A percentile compares a stretch with the other conserved stretches of the same genome.
These are phyloP conservation scores for Fusarium pininemorale DNA, from an alignment of 2,329 filamentous ascomycete species.

Conservation along the genomic window DNA sequence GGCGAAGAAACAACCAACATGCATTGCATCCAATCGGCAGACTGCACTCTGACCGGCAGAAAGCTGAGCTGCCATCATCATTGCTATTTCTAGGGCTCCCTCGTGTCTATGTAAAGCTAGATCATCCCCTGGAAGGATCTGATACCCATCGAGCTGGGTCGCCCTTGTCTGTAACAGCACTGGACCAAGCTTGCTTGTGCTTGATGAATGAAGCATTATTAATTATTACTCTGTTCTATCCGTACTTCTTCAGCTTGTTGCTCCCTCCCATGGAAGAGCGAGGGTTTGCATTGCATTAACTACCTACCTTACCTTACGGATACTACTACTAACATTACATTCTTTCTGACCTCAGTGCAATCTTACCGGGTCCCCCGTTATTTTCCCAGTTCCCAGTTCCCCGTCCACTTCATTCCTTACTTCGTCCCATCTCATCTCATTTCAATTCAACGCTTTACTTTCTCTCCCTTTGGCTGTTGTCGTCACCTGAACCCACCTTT, in stretches of 20 bases:
- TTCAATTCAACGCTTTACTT: conserved; percentile 16
- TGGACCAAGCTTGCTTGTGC: neutral
- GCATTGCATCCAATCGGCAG: neutral
- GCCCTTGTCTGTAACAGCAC: conserved; percentile 18
- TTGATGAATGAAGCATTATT: neutral
- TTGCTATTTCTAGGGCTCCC: neutral
- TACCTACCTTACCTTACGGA: neutral
- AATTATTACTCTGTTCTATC: neutral
- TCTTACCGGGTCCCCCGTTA: conserved; percentile 32
- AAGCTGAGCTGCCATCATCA: neutral
- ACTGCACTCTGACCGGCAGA: neutral
- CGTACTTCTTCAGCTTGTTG: conserved; percentile 7
- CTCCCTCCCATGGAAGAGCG: conserved; percentile 3
- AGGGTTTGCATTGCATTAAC: conserved; percentile 9
- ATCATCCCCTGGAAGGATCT: conserved; percentile 9
- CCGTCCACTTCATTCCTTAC: conserved; percentile 24
- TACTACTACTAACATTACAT: conserved; percentile 8
- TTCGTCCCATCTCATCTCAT: conserved; percentile 32
- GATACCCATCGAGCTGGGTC: conserved; percentile 32
- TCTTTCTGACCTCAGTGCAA: conserved; percentile 30
- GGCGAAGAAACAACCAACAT: neutral
- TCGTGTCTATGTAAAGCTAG: neutral
- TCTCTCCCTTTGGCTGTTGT: conserved; percentile 28
- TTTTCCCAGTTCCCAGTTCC: conserved; percentile 10
- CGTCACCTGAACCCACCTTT: conserved; percentile 25